phyloP scores from a whole-genome alignment of 441 rosid genomes.

The Melastoma candidum region DNA sequence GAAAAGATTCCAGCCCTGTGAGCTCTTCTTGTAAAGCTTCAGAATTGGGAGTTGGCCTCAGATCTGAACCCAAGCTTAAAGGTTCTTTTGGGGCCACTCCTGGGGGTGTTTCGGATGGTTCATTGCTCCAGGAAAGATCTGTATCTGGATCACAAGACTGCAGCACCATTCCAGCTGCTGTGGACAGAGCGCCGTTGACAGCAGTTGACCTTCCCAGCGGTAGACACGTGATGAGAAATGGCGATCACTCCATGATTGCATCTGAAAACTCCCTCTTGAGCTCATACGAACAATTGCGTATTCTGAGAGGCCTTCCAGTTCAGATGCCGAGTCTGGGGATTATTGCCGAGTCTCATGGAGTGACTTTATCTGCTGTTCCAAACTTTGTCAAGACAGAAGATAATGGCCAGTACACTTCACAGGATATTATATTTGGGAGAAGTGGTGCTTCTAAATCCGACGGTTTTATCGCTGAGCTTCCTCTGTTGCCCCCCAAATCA shows the following conservation, averaged over 20 bases:
- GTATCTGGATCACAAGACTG: slow-evolving; percentile 22
- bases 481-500: slow-evolving; percentile 19
- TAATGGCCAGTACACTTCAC: slow-evolving; percentile 24
- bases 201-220: slow-evolving; percentile 16
- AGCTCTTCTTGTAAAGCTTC: slow-evolving; percentile 21
- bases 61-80: slow-evolving; percentile 28
- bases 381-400: slow-evolving; percentile 30
- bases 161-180: slow-evolving; percentile 19
- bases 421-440: slow-evolving; percentile 45
- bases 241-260: slow-evolving; percentile 22
- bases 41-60: slow-evolving; percentile 27
- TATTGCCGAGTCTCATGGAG: slow-evolving; percentile 26
- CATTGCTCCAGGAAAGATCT: slow-evolving; percentile 24
- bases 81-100: slow-evolving; percentile 26
- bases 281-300: slow-evolving; percentile 27
- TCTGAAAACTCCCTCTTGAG: slow-evolving; percentile 24
- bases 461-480: slow-evolving; percentile 30
- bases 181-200: too few relatives aligned
- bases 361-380: slow-evolving; percentile 21
- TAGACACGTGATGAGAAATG: slow-evolving; percentile 19
- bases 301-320: slow-evolving; percentile 33
- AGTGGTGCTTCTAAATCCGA: slow-evolving; percentile 32
- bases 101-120: slow-evolving; percentile 19
- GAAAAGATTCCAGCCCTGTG: slow-evolving; percentile 24
- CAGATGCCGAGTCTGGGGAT: slow-evolving; percentile 37